Evolutionary conservation across 345 rosid genomes (phyloP).

Genomic region (Bruguiera sexangula): DNA sequence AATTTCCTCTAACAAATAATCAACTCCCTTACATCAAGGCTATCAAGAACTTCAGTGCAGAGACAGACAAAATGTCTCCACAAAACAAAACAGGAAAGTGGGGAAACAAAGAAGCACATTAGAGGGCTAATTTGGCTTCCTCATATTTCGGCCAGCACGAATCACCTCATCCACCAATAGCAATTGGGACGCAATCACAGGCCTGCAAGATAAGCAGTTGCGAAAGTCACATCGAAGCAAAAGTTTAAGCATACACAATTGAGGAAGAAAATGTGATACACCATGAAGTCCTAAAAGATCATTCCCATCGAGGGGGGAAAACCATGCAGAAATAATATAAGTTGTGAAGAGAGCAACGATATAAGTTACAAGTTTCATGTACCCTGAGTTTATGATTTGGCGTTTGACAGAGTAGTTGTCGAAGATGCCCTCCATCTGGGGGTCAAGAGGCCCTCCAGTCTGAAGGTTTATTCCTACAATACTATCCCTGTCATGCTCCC

Average conservation of each 20-base stretch:
- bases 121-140: conserved; percentile 65
- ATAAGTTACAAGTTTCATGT: not conserved
- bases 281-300: too few relatives aligned
- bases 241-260: too few relatives aligned
- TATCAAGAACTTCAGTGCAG: not conserved
- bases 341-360: too few relatives aligned
- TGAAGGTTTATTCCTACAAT: conserved; percentile 79
- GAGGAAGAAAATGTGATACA: too few relatives aligned
- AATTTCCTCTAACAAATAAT: conserved; percentile 8
- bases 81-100: not conserved
- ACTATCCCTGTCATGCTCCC: conserved; percentile 91
- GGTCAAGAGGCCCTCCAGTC: conserved; percentile 85
- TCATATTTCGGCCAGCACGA: conserved; percentile 94
- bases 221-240: too few relatives aligned
- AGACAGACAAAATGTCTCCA: not conserved
- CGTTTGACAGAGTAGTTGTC: conserved; percentile 97
- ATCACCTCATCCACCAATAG: conserved; percentile 95
- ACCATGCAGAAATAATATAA: too few relatives aligned
- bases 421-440: conserved; percentile 84
- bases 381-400: conserved; percentile 90
- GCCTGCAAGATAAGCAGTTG: conserved; percentile 46
- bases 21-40: conserved; percentile 12
- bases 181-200: conserved; percentile 89
- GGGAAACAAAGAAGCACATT: not conserved
- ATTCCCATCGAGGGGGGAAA: too few relatives aligned